Evolutionary conservation across 192 early-diverging fungal genomes (phyloP).

Genomic region (Linnemannia schmuckeri): DNA sequence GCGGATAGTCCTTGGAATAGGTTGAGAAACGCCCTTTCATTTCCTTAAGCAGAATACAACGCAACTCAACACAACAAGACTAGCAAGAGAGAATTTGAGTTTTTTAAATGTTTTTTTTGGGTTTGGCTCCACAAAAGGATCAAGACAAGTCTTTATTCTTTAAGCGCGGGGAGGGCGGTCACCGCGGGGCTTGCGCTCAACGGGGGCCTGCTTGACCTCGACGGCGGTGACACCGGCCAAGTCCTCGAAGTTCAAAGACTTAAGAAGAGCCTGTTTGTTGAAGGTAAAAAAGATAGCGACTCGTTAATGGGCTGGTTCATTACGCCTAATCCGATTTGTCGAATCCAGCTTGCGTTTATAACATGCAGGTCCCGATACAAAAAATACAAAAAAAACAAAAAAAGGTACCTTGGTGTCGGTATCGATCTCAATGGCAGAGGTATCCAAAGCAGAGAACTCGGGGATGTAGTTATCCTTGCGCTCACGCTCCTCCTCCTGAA

Average conservation of each 20-base stretch:
- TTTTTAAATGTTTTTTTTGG: not conserved
- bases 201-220: conserved; percentile 57
- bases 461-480: conserved; percentile 99
- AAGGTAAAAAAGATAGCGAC: too few species aligned
- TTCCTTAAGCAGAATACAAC: not conserved
- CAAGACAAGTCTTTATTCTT: conserved; percentile 38
- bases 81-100: not conserved
- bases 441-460: conserved; percentile 96
- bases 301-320: not conserved
- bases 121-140: conserved; percentile 19
- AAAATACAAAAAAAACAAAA: too few species aligned
- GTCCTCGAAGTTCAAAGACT: conserved; percentile 96
- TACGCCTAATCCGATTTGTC: too few species aligned
- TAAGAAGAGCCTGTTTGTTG: conserved; percentile 83
- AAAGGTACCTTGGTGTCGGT: conserved; percentile 85
- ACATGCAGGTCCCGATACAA: not conserved
- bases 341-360: too few species aligned
- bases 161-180: conserved; percentile 53
- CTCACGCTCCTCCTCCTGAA: conserved; percentile 99
- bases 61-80: not conserved
- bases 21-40: not conserved
- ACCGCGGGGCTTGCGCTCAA: conserved; percentile 56
- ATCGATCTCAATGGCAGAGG: conserved; percentile 93
- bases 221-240: conserved; percentile 86
- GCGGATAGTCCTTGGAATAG: too few species aligned